Conservation (phyloP, 495 filamentous ascomycete genomes). For the Tuber indicum region DNA sequence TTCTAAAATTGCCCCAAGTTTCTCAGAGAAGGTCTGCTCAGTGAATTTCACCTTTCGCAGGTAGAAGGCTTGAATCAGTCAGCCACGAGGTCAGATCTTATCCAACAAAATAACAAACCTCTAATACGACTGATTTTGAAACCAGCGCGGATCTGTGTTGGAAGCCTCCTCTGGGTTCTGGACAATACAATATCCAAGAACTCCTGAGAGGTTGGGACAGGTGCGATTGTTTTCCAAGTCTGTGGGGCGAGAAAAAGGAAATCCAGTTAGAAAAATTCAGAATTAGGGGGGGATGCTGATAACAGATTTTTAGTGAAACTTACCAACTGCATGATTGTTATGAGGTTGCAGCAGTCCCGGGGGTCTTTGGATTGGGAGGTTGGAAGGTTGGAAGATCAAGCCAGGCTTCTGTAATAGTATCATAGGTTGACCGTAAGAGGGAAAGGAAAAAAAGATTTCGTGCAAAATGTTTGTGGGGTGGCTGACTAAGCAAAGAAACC, state of each 20-base stretch:
- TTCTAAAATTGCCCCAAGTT: slow-evolving; percentile 79
- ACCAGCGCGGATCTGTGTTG: slow-evolving; percentile 90
- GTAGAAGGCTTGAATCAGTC: slow-evolving; percentile 63
- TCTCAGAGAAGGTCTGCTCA: slow-evolving; percentile 93
- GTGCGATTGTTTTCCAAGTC: slow-evolving; percentile 64
- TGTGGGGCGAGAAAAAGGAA: background rate
- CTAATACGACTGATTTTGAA: slow-evolving; percentile 96
- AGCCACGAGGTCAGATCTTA: background rate
- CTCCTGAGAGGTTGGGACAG: slow-evolving; percentile 88
- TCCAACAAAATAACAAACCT: slow-evolving; percentile 48
- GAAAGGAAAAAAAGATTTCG: background rate
- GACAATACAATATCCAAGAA: slow-evolving; percentile 96
- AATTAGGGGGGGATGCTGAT: background rate
- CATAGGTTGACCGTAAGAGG: background rate
- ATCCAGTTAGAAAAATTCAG: background rate
- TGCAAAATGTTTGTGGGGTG: background rate
- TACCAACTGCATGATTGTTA: slow-evolving; percentile 28
- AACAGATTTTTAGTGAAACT: background rate
- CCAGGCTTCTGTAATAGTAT: background rate
- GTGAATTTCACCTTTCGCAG: slow-evolving; percentile 98
- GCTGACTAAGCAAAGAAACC: background rate
- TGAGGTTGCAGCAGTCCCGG: background rate
- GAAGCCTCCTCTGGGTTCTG: slow-evolving; percentile 85
- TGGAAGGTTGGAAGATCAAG: background rate
- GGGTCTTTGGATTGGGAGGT: background rate